phyloP scores from a whole-genome alignment of 2,329 filamentous ascomycete species.

The Scolecobasidium constrictum region DNA sequence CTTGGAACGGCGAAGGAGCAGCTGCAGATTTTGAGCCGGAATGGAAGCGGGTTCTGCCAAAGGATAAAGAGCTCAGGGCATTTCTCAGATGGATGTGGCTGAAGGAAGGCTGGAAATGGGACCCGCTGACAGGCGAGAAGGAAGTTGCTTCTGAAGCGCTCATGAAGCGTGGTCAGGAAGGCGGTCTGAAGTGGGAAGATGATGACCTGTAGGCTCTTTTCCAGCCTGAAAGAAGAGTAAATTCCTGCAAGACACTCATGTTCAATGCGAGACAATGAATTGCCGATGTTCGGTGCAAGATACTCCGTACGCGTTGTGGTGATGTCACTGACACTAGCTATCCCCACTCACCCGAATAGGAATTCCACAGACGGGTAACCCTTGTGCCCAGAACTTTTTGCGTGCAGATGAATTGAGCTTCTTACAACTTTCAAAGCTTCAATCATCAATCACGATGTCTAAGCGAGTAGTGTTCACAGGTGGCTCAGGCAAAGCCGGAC shows the following conservation, averaged over 20 bases:
- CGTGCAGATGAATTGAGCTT: too few species aligned
- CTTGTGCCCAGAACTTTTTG: too few species aligned
- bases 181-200: constrained; percentile 41
- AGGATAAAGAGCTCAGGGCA: constrained; percentile 81
- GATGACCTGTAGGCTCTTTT: constrained; percentile 1
- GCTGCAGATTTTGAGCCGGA: constrained; percentile 59
- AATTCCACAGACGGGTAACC: too few species aligned
- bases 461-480: constrained; percentile 43
- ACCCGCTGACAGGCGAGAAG: constrained; percentile 57
- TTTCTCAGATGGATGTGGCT: constrained; percentile 90
- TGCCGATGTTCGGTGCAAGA: too few species aligned
- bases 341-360: too few species aligned
- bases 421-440: too few species aligned
- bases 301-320: too few species aligned
- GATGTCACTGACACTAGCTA: too few species aligned
- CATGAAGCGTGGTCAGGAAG: constrained; percentile 45
- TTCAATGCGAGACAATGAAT: too few species aligned
- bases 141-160: constrained; percentile 42
- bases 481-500: constrained; percentile 44
- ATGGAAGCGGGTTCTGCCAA: constrained; percentile 77
- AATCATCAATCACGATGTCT: too few species aligned
- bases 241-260: too few species aligned
- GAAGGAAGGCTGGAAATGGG: constrained; percentile 74
- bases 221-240: too few species aligned
- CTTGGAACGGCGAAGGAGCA: constrained; percentile 52